These are phyloP conservation scores for Podaxis sp. DNA, from an alignment of 768 basidiomycete genomes.

Conservation along the genomic window DNA sequence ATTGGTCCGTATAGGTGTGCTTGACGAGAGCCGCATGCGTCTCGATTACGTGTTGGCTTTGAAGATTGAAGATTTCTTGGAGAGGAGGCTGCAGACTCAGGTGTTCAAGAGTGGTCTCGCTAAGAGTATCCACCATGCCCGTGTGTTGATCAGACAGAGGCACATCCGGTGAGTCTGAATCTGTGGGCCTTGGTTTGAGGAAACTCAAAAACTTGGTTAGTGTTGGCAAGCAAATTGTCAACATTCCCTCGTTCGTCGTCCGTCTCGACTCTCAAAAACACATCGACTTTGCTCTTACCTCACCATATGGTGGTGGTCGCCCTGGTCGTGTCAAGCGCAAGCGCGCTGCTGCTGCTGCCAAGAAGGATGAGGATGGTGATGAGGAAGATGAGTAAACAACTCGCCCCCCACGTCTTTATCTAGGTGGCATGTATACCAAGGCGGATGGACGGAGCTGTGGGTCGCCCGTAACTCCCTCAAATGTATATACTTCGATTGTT, in stretches of 20 bases:
- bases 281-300: slow-evolving; percentile 98
- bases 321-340: slow-evolving; percentile 98
- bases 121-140: slow-evolving; percentile 97
- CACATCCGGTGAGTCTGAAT: slow-evolving; percentile 81
- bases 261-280: slow-evolving; percentile 99
- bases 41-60: slow-evolving; percentile 99
- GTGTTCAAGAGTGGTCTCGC: slow-evolving; percentile 99
- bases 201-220: slow-evolving; percentile 29
- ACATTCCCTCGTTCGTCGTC: slow-evolving; percentile 97
- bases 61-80: slow-evolving; percentile 99
- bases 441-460: background rate
- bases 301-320: slow-evolving; percentile 93
- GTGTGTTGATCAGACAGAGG: slow-evolving; percentile 95
- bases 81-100: slow-evolving; percentile 97
- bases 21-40: slow-evolving; percentile 98
- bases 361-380: slow-evolving; percentile 86
- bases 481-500: background rate
- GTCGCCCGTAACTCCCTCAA: background rate
- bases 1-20: slow-evolving; percentile 98
- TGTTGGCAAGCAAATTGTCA: slow-evolving; percentile 98
- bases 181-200: background rate
- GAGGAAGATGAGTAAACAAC: slow-evolving; percentile 72
- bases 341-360: slow-evolving; percentile 89
- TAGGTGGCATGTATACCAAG: slow-evolving; percentile 16
- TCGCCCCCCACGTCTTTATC: slow-evolving; percentile 11